Percentiles rank a stretch among this genome's conserved stretches.
These are phyloP conservation scores for Royoungia palumana DNA, from an alignment of 768 basidiomycete genomes.

Conservation along the genomic window DNA sequence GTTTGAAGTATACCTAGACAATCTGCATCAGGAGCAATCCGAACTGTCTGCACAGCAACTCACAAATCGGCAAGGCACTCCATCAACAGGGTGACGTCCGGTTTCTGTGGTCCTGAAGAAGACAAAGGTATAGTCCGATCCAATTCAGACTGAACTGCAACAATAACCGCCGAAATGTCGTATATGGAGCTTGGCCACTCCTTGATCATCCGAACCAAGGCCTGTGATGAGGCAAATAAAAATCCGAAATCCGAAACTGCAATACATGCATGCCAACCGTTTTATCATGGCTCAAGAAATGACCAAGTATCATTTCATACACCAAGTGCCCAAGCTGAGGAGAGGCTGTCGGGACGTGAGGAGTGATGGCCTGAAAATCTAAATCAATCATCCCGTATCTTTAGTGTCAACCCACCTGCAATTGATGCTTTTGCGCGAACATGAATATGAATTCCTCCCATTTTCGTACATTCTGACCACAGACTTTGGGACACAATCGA, in stretches of 20 bases:
- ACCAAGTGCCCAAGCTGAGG: conserved; percentile 81
- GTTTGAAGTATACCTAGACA: conserved; percentile 73
- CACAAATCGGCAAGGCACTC: conserved; percentile 92
- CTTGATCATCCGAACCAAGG: conserved; percentile 71
- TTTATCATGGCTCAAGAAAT: conserved; percentile 78
- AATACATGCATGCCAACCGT: conserved; percentile 40
- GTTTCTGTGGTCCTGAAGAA: conserved; percentile 38
- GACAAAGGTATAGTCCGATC: conserved; percentile 56
- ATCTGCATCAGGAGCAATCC: not conserved
- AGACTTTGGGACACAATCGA: conserved; percentile 76
- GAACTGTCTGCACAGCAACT: conserved; percentile 16
- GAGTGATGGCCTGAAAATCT: conserved; percentile 70
- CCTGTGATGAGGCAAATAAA: conserved; percentile 38
- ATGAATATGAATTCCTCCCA: conserved; percentile 97
- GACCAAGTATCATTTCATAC: conserved; percentile 92
- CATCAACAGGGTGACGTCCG: conserved; percentile 70
- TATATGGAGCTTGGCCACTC: conserved; percentile 93
- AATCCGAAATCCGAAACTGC: not conserved
- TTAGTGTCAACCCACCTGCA: conserved; percentile 56
- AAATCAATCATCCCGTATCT: not conserved
- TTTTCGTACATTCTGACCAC: conserved; percentile 69
- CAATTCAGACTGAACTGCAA: conserved; percentile 82
- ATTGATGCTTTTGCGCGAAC: conserved; percentile 76
- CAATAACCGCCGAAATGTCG: conserved; percentile 80
- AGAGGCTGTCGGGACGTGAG: conserved; percentile 77